Conservation (phyloP, 768 basidiomycete species). For the Mycena floridula region DNA sequence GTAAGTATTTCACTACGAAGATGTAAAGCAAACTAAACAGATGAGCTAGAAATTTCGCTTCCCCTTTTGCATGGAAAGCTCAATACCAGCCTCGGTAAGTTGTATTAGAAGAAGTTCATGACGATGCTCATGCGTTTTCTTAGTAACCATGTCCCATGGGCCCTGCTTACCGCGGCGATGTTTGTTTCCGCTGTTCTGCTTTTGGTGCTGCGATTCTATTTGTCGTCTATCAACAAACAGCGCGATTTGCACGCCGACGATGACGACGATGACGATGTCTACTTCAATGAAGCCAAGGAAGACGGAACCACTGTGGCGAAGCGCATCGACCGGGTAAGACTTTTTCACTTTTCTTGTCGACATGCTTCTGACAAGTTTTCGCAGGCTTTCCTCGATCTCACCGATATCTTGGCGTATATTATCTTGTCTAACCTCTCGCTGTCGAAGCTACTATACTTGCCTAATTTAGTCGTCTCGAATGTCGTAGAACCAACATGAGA, state of each 20-base stretch:
- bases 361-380: too few relatives aligned
- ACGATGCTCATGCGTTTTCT: background rate
- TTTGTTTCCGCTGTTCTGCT: slow-evolving; percentile 47
- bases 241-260: slow-evolving; percentile 49
- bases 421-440: too few relatives aligned
- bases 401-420: too few relatives aligned
- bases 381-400: slow-evolving; percentile 72
- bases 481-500: too few relatives aligned
- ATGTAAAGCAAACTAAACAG: too few relatives aligned
- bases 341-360: background rate
- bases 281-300: slow-evolving; percentile 36
- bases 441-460: too few relatives aligned
- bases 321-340: slow-evolving; percentile 56
- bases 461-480: too few relatives aligned
- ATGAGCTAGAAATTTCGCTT: too few relatives aligned
- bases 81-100: slow-evolving; percentile 59
- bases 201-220: slow-evolving; percentile 49
- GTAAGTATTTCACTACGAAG: too few relatives aligned
- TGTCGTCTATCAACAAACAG: slow-evolving; percentile 54
- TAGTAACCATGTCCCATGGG: slow-evolving; percentile 73
- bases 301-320: slow-evolving; percentile 48
- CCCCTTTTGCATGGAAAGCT: slow-evolving; percentile 76
- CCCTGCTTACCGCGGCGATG: slow-evolving; percentile 61
- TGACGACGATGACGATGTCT: slow-evolving; percentile 54
- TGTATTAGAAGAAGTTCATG: slow-evolving; percentile 1